Conservation (phyloP, 192 early-diverging fungal species). For the Backusella parvicylindrica region DNA sequence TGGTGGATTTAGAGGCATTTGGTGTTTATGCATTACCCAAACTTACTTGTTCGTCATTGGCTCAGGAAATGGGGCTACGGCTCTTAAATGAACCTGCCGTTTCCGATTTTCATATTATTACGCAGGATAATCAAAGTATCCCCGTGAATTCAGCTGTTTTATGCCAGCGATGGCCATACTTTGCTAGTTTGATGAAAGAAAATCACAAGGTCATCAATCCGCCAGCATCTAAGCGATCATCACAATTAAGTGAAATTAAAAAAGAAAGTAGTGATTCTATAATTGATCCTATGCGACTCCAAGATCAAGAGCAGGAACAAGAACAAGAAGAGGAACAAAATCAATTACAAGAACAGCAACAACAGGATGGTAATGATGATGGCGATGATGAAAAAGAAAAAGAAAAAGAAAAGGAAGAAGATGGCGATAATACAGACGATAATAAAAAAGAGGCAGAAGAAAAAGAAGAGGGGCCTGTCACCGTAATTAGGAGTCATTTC, state of each 20-base stretch:
- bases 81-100: slow-evolving; percentile 53
- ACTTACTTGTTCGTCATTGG: slow-evolving; percentile 48
- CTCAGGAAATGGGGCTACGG: slow-evolving; percentile 60
- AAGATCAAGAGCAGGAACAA: not conserved
- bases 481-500: slow-evolving; percentile 22
- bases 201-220: not conserved
- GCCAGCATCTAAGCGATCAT: not conserved
- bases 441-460: not conserved
- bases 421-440: not conserved
- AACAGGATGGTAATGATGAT: too few relatives aligned
- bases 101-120: slow-evolving; percentile 56
- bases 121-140: slow-evolving; percentile 48
- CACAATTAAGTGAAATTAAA: not conserved
- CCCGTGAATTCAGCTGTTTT: slow-evolving; percentile 56
- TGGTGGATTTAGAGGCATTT: slow-evolving; percentile 71
- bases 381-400: not conserved
- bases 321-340: not conserved
- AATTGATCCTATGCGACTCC: not conserved
- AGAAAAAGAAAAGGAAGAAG: not conserved
- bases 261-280: not conserved
- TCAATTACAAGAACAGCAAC: not conserved
- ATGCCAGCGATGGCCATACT: slow-evolving; percentile 54
- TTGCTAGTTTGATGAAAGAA: slow-evolving; percentile 38
- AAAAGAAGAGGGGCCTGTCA: not conserved
- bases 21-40: slow-evolving; percentile 59